Evolutionary conservation across 495 filamentous ascomycete species (phyloP), one percentile per base, ranked within the genome.

Genomic region (Hyaloscypha variabilis): DNA sequence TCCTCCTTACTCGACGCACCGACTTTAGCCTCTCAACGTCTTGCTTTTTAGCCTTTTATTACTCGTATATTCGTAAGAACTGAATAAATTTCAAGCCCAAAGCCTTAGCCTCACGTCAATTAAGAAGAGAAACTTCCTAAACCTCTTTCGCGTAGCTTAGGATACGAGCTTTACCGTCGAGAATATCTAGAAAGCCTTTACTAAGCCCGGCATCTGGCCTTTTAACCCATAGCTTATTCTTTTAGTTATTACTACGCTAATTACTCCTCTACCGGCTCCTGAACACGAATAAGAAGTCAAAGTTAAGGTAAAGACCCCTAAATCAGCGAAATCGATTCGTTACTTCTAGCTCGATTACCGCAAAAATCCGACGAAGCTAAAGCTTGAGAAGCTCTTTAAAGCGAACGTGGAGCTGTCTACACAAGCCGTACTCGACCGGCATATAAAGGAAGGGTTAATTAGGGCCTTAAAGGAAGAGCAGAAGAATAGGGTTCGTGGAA

Each of bases 21-120:
- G n/a, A 52, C 23, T 52, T n/a, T 24, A 52, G n/a, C 17, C 49
- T 52, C 49, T 52, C n/a, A 52, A 52, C n/a, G 17, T 52, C 49
- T 24, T 52, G 6, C 17, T 52, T 5, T 52, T 52, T 52, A 19
- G 23, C 6, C 23, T 24, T n/a, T 24, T 52, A n/a, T 6, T 5
- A n/a, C 6, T 24, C n/a, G 17, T 24, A 52, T 52, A 52, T 24
- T 52, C 31, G 5, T 36, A 36, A 13, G 13, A 36, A 36, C 31
- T 36, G 13, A 36, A 36, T 36, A 36, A 36, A 8, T n/a, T 8
- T 6, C n/a, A 52, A 24, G n/a, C 6, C n/a, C 5, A 52, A 6
- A 52, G 49, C 17, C 49, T 52, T 52, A 19, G 49, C 4, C 5
- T 52, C 6, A 52, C 17, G 17, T 52, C n/a, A 6, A 52, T 52